Percentiles rank a stretch among this genome's conserved stretches.
Conservation (phyloP, 768 basidiomycete species). For the Collybiopsis confluens region DNA sequence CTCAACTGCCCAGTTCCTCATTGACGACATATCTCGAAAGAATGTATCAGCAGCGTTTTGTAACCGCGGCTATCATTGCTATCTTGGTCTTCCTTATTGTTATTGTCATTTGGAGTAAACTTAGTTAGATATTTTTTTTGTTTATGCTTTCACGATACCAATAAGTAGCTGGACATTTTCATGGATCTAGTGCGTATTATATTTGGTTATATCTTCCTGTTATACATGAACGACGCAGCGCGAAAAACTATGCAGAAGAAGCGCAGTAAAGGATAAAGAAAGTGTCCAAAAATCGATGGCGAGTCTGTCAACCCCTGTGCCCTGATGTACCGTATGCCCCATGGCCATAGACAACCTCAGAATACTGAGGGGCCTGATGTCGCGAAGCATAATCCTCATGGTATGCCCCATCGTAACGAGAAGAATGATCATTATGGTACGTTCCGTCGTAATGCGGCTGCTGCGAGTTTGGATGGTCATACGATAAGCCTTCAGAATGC, state of each 20-base stretch:
- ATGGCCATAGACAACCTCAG: conserved; percentile 23
- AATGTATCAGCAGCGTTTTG: conserved; percentile 94
- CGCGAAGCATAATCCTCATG: conserved; percentile 23
- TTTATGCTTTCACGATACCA: background rate
- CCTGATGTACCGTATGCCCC: conserved; percentile 16
- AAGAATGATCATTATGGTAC: conserved; percentile 28
- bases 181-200: conserved; percentile 6
- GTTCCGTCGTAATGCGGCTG: background rate
- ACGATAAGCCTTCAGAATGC: conserved; percentile 20
- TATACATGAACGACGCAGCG: conserved; percentile 2
- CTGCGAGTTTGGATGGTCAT: conserved; percentile 18
- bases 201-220: conserved; percentile 5
- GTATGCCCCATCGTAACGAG: conserved; percentile 23
- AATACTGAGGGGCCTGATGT: conserved; percentile 18
- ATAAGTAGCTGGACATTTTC: background rate
- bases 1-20: conserved; percentile 7
- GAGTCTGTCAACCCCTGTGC: conserved; percentile 21
- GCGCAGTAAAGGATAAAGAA: background rate
- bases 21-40: conserved; percentile 44
- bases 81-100: conserved; percentile 82
- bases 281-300: conserved; percentile 8
- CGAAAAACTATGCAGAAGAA: conserved; percentile 6
- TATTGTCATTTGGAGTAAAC: conserved; percentile 79
- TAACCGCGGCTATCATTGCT: conserved; percentile 82
- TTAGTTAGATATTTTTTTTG: conserved; percentile 29